Base-by-base conservation (phyloP, 768 basidiomycete species). In the Lactarius sanguifluus region DNA sequence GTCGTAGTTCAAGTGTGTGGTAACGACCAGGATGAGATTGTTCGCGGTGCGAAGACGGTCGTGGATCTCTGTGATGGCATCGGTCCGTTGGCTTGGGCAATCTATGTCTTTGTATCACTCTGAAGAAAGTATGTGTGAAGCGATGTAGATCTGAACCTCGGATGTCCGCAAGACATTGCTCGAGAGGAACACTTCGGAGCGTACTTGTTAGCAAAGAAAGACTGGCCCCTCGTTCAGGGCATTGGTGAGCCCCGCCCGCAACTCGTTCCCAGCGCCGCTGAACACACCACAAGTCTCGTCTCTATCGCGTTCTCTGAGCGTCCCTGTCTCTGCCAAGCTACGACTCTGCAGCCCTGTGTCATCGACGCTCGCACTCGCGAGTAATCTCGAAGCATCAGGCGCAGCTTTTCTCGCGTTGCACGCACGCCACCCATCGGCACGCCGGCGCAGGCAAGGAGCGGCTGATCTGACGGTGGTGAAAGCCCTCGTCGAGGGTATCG, bases 1-100 rank as follows among this genome's bases (percentile, higher is more conserved):
- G 85, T 90, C 0, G 83, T 92, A 15, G 88, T 86, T 6, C 91
- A 93, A 72, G 75, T 93, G 12, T 88, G 86, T 57, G 91, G 91
- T 6, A 86, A 91, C 71, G 82, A 91, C 66, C 81, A 86, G n/a
- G 81, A 86, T 34, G 73, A 73, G 32, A 77, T 92, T 36, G 83
- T 90, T 1, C 74, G 78, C 61, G 91, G 86, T 16, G 89, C 86
- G 4, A 78, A 79, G 57, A 85, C 83, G 69, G 68, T 92, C 8
- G 83, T 88, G 70, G 72, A 74, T 13, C 78, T 80, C 59, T 92
- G 90, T 69, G 85, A 90, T 71, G 90, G 82, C 13, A 85, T 92
- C 75, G 90, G 91, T 90, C 74, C 28, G 64, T 60, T 40, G 23
- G 5, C 36, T 18, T 41, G 57, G 12, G 16, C 25, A n/a, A 8